phyloP scores from a whole-genome alignment of 1,284 basidiomycete species.

The Melanopsichium pennsylvanicum region DNA sequence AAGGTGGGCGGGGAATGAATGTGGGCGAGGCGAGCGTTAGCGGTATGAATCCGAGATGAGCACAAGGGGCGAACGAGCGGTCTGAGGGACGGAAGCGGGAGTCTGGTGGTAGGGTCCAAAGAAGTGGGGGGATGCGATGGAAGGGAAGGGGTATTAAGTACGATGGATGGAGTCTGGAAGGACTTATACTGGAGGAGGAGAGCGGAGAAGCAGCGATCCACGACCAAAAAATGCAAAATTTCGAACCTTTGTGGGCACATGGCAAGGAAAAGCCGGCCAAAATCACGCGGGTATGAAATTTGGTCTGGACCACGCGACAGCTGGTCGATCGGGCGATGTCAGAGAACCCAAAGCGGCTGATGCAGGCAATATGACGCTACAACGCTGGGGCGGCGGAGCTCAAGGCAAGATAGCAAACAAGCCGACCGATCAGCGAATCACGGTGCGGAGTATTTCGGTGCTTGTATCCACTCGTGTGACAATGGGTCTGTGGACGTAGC shows the following conservation, averaged over 20 bases:
- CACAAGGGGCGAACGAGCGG: too few relatives aligned
- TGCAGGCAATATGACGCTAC: constrained; percentile 20
- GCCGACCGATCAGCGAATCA: constrained; percentile 14
- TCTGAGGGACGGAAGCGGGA: neutral
- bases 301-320: too few relatives aligned
- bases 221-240: too few relatives aligned
- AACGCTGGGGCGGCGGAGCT: constrained; percentile 10
- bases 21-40: constrained; percentile 3
- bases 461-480: constrained; percentile 18
- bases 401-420: neutral
- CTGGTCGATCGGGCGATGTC: constrained; percentile 2
- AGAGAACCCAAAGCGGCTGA: neutral
- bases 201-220: neutral
- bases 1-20: neutral
- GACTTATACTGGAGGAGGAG: neutral
- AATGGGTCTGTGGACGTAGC: neutral
- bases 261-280: too few relatives aligned
- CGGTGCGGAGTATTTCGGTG: constrained; percentile 1
- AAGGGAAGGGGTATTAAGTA: constrained; percentile 7
- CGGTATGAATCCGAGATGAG: constrained; percentile 1
- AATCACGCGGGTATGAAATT: too few relatives aligned
- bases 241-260: too few relatives aligned
- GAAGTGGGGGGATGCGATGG: constrained; percentile 4
- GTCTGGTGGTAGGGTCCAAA: constrained; percentile 5
- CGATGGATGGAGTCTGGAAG: neutral